phyloP scores from a whole-genome alignment of 1,139 yeast species.

The Chernovozyma sophiae-reginae region DNA sequence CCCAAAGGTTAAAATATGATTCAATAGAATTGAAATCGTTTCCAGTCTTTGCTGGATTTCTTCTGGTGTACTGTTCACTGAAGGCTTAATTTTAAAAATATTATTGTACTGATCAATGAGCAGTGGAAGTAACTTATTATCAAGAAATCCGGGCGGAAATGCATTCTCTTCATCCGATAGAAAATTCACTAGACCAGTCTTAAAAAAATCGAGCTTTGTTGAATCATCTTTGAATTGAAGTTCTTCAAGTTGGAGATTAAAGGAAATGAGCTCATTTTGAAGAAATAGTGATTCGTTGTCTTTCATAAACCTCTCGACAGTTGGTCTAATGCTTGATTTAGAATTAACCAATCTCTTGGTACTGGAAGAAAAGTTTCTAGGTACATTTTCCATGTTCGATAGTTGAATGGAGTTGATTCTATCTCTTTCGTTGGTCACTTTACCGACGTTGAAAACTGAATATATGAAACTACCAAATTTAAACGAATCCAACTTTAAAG shows the following conservation, averaged over 20 bases:
- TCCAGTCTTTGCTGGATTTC: conserved; percentile 35
- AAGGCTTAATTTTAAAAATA: conserved; percentile 20
- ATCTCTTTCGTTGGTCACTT: conserved; percentile 10
- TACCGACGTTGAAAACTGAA: conserved; percentile 32
- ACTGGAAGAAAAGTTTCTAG: conserved; percentile 12
- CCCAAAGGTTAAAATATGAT: conserved; percentile 44
- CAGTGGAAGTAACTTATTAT: conserved; percentile 66
- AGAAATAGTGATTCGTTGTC: conserved; percentile 40
- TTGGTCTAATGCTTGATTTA: conserved; percentile 37
- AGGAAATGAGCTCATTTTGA: conserved; percentile 40
- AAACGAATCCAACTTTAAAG: conserved; percentile 58
- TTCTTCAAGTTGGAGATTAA: conserved; percentile 49
- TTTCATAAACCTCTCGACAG: conserved; percentile 47
- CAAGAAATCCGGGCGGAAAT: conserved; percentile 60
- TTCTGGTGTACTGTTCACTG: conserved; percentile 23
- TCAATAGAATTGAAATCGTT: conserved; percentile 39
- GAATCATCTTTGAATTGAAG: conserved; percentile 45
- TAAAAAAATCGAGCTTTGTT: conserved; percentile 54
- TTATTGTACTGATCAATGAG: conserved; percentile 37
- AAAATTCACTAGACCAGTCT: conserved; percentile 33
- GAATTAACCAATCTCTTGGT: conserved; percentile 21
- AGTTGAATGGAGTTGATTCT: conserved; percentile 6
- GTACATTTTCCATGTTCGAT: conserved; percentile 10
- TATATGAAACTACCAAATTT: conserved; percentile 56
- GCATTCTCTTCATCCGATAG: conserved; percentile 14